Base-by-base conservation (phyloP, 1,139 yeast species). In the Blastobotrys malaysiensis region DNA sequence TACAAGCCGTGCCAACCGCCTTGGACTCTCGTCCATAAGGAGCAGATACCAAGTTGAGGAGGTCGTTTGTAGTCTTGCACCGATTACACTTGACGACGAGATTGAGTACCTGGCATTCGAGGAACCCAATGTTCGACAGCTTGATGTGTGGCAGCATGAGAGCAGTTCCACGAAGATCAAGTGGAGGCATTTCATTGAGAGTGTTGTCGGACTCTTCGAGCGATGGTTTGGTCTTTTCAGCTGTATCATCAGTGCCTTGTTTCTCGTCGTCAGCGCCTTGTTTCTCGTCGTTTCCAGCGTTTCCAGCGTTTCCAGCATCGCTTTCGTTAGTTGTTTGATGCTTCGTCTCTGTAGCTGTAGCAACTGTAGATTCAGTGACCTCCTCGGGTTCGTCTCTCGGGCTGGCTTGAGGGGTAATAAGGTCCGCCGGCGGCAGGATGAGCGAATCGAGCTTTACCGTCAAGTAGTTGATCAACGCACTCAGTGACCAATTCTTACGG, bases 11-110 rank as follows among this genome's bases (percentile, higher is more conserved):
- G 5, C 67, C 67, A 3, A 62, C 59, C 0, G 73, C 70, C 57
- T 70, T 71, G 6, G 72, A 63, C 21, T 68, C 69, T 44, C 66
- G 61, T 2, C 73, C 74, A 57, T 69, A 71, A 13, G 72, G 72
- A 2, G 69, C 73, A 16, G 73, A 64, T n/a, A 62, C 62, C 26
- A 71, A 51, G 50, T 68, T 67, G 44, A 59, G 57, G 49, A 72
- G 54, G 46, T 73, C 75, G 49, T 69, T 70, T 26, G 59, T 58
- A 4, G 71, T 63, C 57, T 72, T 70, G 63, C 77, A 74, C 18
- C 74, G 64, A 18, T 62, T 65, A 56, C 77, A 74, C 44, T 64
- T 65, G 43, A 74, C 71, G 19, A 68, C 66, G 19, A 74, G 54
- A 47, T 69, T 69, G 48, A 74, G 61, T 13, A 68, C 55, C 21